A percentile compares a stretch with the other conserved stretches of the same genome.
Conservation (phyloP, 2,329 filamentous ascomycete genomes). For the Sclerotinia nivalis region DNA sequence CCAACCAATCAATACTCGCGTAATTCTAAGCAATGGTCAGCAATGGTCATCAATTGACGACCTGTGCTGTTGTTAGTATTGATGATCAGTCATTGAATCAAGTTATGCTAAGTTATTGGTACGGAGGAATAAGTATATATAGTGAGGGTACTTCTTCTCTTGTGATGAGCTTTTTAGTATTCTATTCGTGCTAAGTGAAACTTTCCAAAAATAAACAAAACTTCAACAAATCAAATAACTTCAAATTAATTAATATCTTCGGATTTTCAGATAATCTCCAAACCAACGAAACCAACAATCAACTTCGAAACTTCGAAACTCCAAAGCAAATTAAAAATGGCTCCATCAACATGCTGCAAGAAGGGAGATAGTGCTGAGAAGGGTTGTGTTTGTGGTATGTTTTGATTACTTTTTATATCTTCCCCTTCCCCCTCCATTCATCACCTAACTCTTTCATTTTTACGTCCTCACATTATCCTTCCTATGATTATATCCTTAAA, state of each 20-base stretch:
- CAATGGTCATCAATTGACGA: background rate
- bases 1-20: background rate
- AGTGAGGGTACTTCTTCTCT: background rate
- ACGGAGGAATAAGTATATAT: background rate
- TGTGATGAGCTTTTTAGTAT: no score
- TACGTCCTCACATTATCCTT: background rate
- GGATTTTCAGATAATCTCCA: no score
- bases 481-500: background rate
- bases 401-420: background rate
- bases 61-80: background rate
- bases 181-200: no score
- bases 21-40: conserved; percentile 12
- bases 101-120: background rate
- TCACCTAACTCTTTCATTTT: background rate
- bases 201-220: background rate
- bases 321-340: conserved; percentile 30
- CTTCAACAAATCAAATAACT: background rate
- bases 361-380: conserved; percentile 29
- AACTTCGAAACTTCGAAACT: background rate
- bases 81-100: no score
- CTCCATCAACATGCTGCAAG: conserved; percentile 41
- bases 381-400: conserved; percentile 39
- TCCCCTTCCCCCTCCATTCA: background rate
- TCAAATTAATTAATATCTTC: no score
- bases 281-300: no score